Evolutionary conservation across 345 rosid genomes (phyloP).

Genomic region (Eucalyptus camaldulensis): DNA sequence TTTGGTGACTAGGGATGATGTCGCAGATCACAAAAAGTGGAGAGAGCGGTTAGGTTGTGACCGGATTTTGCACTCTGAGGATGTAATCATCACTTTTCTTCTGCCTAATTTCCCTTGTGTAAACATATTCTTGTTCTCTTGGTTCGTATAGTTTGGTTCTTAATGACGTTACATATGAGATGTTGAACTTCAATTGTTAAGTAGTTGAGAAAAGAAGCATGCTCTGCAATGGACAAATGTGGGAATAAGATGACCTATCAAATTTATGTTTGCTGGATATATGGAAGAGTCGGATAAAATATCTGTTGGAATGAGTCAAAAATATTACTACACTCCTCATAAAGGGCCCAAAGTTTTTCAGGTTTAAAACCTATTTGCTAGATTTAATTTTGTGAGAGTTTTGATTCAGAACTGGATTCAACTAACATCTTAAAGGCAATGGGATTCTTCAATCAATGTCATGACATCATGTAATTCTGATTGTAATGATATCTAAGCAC

Average conservation of each 20-base stretch:
- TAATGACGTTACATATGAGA: background rate
- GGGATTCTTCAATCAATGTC: background rate
- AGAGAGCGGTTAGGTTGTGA: conserved; percentile 29
- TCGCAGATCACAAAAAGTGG: conserved; percentile 66
- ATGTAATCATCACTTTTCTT: conserved; percentile 11
- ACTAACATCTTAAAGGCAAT: background rate
- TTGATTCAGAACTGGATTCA: background rate
- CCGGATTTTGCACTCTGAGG: conserved; percentile 45
- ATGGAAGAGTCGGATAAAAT: background rate
- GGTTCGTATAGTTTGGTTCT: background rate
- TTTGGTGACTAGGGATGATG: conserved; percentile 41
- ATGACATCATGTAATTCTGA: background rate
- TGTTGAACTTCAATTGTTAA: background rate
- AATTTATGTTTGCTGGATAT: background rate
- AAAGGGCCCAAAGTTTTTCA: background rate
- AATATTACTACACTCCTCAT: background rate
- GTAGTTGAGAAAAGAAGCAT: background rate
- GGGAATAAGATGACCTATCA: background rate
- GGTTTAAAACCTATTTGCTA: background rate
- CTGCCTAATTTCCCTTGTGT: background rate
- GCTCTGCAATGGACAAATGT: background rate
- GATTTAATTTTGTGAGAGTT: background rate
- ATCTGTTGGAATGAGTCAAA: background rate
- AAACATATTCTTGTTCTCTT: background rate
- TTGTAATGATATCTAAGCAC: background rate